Percentiles rank a stretch among this genome's conserved stretches.
Evolutionary conservation across 208 protist species (phyloP).

Genomic region (Leishmania turanica): DNA sequence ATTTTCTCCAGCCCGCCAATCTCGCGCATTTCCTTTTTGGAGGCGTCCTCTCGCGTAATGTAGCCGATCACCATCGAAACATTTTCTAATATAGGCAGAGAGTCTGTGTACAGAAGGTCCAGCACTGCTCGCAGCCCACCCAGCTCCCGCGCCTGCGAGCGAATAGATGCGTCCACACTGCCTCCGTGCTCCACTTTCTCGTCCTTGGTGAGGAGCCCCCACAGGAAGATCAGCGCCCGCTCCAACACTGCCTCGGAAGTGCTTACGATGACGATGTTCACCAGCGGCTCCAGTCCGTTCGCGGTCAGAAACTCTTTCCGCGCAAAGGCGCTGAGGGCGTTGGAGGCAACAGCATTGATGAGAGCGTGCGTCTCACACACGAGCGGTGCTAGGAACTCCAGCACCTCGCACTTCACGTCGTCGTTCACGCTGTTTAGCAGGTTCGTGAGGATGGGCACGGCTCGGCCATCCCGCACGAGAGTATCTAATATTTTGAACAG

Average conservation of each 20-base stretch:
- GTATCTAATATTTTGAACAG: slow-evolving; percentile 43
- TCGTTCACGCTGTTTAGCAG: slow-evolving; percentile 93
- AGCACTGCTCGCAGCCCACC: slow-evolving; percentile 87
- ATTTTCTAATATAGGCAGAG: slow-evolving; percentile 91
- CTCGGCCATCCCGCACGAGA: slow-evolving; percentile 52
- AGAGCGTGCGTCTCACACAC: slow-evolving; percentile 53
- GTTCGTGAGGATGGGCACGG: slow-evolving; percentile 51
- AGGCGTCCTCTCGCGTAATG: slow-evolving; percentile 92
- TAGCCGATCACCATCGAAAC: slow-evolving; percentile 94
- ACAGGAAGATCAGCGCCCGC: slow-evolving; percentile 87
- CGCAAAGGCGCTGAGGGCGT: slow-evolving; percentile 30
- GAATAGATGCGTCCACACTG: slow-evolving; percentile 48
- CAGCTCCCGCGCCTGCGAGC: slow-evolving; percentile 65
- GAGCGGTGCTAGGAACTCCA: slow-evolving; percentile 77
- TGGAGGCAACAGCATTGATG: slow-evolving; percentile 19
- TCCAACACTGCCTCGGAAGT: slow-evolving; percentile 90
- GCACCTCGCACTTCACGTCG: slow-evolving; percentile 88
- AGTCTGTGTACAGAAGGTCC: slow-evolving; percentile 91
- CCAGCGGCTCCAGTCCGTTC: slow-evolving; percentile 80
- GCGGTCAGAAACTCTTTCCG: slow-evolving; percentile 70
- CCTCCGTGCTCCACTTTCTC: slow-evolving; percentile 54
- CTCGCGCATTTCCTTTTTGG: slow-evolving; percentile 89
- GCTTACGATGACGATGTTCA: slow-evolving; percentile 85
- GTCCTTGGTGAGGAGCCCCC: slow-evolving; percentile 80
- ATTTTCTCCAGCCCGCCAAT: slow-evolving; percentile 91